Conservation (phyloP, 306 rosid genomes). For the Trichosanthes cucumerina region DNA sequence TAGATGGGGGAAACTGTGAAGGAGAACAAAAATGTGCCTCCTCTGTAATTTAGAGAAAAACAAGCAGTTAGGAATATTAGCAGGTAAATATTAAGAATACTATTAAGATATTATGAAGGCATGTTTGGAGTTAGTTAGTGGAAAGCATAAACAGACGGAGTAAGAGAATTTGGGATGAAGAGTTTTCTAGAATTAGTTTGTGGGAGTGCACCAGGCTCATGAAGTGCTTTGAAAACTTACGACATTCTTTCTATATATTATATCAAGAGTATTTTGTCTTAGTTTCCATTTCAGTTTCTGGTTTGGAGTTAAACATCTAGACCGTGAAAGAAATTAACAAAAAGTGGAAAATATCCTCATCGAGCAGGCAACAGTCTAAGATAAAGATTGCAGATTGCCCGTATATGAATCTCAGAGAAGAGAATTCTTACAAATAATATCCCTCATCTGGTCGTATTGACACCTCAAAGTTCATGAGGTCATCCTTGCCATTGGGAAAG, state of each 20-base stretch:
- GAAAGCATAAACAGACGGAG: background rate
- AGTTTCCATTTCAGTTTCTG: background rate
- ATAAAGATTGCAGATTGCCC: background rate
- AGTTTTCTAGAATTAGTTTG: conserved; percentile 1
- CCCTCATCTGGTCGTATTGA: conserved; percentile 93
- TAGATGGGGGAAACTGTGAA: conserved; percentile 70
- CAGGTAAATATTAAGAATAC: background rate
- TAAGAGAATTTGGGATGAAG: background rate
- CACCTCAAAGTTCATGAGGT: conserved; percentile 92
- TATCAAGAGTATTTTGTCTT: background rate
- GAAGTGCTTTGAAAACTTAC: background rate
- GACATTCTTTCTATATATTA: background rate
- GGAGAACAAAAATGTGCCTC: conserved; percentile 69
- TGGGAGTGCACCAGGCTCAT: background rate
- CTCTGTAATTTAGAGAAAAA: conserved; percentile 27
- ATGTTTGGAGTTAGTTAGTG: background rate
- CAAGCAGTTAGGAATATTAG: background rate
- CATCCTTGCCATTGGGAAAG: conserved; percentile 94
- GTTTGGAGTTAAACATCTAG: background rate
- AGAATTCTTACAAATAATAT: conserved; percentile 53
- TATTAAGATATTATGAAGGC: background rate
- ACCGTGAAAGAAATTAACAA: background rate
- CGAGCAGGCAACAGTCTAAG: background rate
- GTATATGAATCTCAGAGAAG: background rate
- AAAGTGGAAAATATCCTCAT: background rate